Percentiles rank a stretch among this genome's conserved stretches.
Conservation (phyloP, 495 filamentous ascomycete species). For the Neurospora sp. region DNA sequence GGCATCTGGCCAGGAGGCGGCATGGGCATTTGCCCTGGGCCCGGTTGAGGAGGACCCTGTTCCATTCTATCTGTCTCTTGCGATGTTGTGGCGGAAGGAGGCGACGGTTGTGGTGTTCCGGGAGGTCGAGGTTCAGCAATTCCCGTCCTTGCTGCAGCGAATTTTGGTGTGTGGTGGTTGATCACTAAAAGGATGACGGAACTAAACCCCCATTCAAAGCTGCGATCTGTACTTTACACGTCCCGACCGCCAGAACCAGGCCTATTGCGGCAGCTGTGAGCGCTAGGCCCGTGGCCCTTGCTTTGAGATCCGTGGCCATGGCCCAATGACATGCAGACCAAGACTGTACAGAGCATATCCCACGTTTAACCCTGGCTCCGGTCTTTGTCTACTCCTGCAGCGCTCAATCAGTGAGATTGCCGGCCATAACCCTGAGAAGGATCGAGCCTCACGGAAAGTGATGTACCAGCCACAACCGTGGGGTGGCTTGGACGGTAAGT, state of each 20-base stretch:
- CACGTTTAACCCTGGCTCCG: neutral
- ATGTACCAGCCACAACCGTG: neutral
- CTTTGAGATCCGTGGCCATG: neutral
- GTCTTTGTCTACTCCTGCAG: neutral
- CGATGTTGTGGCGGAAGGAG: neutral
- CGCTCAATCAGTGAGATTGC: neutral
- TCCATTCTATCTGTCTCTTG: slow-evolving; percentile 6
- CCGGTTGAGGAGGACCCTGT: slow-evolving; percentile 5
- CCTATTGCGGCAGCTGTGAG: neutral
- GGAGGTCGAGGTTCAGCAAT: neutral
- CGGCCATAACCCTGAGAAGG: neutral
- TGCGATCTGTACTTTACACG: neutral
- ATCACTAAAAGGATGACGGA: neutral
- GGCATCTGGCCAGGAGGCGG: slow-evolving; percentile 50
- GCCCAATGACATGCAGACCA: neutral
- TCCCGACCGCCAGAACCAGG: neutral
- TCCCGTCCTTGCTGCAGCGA: neutral
- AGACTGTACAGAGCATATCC: neutral
- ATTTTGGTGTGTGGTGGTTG: neutral
- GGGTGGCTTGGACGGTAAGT: neutral
- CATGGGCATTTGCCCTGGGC: slow-evolving; percentile 25
- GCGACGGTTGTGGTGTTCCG: neutral
- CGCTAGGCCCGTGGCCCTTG: neutral
- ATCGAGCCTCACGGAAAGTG: neutral
- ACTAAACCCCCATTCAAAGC: neutral